Evolutionary conservation across 148 eudicot species (phyloP), one percentile per base, ranked within the genome.

Genomic region (Talinum fruticosum): DNA sequence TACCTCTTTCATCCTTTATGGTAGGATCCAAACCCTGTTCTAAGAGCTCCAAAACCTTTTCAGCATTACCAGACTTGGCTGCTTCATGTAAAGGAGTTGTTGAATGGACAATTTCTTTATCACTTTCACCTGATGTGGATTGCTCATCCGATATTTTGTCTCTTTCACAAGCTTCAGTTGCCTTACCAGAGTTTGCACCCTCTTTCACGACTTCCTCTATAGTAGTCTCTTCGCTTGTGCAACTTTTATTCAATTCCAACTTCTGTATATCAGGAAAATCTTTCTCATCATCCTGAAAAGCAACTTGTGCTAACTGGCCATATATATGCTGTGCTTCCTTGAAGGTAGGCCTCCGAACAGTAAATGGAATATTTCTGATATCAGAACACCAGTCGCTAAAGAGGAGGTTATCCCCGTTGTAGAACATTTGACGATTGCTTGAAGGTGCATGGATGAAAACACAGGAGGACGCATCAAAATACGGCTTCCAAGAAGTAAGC

Each of bases 21-120:
- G 94, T 87, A 73, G 98, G 98, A 84, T 95, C 96, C 64, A 86
- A 73, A 41, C 93, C 98, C 80, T 86, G 83, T 81, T 92, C 96
- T 37, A 95, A 79, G 66, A 92, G 89, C 73, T 95, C 96, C 73
- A 87, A 69, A 66, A 95, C 89, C 71, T 81, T 80, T 57, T 79
- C 77, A 66, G 74, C 76, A 86, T 86, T 49, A 35, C 89, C 90
- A 66, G 87, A 82, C 82, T 82, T 89, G 62, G 93, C 92, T 75
- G 97, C 98, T 75, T 91, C 91, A 69, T 95, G 98, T 77, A 95
- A 86, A 70, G 89, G 90, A 24, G 96, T 89, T 62, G 90, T 81
- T 73, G 71, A 32, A 62, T 78, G 0, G 70, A 79, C 66, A 35
- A 33, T 69, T 82, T 85, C 87, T 74, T 38, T 77, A 71, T 88